Base-by-base conservation (phyloP, 139 green algal species). In the Chlorella sp. region DNA sequence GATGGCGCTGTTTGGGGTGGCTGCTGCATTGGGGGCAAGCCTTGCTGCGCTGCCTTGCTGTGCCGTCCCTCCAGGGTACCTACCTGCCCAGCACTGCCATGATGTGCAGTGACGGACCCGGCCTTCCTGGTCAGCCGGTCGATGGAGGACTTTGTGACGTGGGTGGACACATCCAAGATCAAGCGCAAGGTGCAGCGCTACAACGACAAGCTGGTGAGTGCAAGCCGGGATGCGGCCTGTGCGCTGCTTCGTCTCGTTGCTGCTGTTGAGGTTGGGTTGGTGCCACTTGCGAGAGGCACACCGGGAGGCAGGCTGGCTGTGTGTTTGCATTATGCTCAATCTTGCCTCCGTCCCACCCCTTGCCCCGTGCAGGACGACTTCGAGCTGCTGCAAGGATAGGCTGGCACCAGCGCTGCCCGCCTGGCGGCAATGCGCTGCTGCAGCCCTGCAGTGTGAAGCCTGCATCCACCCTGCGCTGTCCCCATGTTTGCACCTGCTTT, bases 121-220 rank as follows among this genome's bases (percentile, higher is more conserved):
- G 83, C 83, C 47, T 87, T 87, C 44, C 44, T 83, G 38, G 74
- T 99, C 20, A 99, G 95, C 0, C 89, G 95, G 17, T 90, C 79
- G 82, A 95, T 98, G 93, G 98, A 99, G 90, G 97, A 99, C 91
- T 99, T 98, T 88, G 95, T 99, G 56, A 99, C 97, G 0, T 99
- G 98, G 97, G 94, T 98, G 62, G 97, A 99, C 89, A 98, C 96
- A 12, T 93, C 76, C 84, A 98, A 98, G 92, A 98, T 99, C 89
- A 97, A 95, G 90, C 91, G 96, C 75, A 99, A 99, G 92, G 95
- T 99, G 44, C 65, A 94, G 87, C 91, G 95, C 85, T 99, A 98
- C 92, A 98, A 98, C 84, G 97, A 99, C 91, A 91, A 93, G 85
- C 89, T 99, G 81, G 97, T 60, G 51, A 60, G 51, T n/a, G n/a